Evolutionary conservation across 495 filamentous ascomycete genomes (phyloP), one percentile per base, ranked within the genome.

Genomic region (Podospora tetraspora): DNA sequence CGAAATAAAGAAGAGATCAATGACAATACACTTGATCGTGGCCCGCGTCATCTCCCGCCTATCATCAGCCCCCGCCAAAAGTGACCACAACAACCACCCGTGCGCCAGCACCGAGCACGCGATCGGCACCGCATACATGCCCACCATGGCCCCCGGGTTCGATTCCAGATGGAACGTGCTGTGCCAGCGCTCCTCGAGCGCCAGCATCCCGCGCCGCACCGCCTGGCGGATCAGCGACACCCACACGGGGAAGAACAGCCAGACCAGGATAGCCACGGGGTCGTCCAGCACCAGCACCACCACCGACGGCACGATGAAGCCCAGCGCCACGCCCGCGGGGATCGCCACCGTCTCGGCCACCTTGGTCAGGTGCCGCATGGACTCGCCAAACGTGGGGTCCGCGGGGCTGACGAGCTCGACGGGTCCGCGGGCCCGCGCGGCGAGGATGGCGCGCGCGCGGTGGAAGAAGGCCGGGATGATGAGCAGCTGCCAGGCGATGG

Each of bases 231-330:
- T 59, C 13, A 75, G 30, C 29, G 77, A 75, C 6, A 81, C 77
- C 74, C 74, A 80, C 19, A 80, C 43, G 8, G 80, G 80, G 67
- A 80, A 82, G 66, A 81, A 74, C 11, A 82, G 73, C 80, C 79
- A 82, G 27, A 74, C 57, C 1, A 94, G 87, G 37, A 92, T 79
- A 10, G 93, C 85, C 43, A 84, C 85, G 65, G 94, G 77, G 2
- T 91, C 87, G 72, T 93, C 89, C 23, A 91, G 82, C 3, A 92
- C 84, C 27, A 97, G 84, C 88, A 96, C 91, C 13, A 95, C 82
- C 4, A 75, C n/a, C 0, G 72, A 72, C 3, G 80, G 80, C 0
- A 77, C 59, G 1, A 81, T 63, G 66, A 70, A 81, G 29, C 80
- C 80, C 9, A 80, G 22, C 3, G 75, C 73, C 0, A 82, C 77